Conservation (phyloP, 2,329 filamentous ascomycete genomes). For the Chaetomiaceae sp. region DNA sequence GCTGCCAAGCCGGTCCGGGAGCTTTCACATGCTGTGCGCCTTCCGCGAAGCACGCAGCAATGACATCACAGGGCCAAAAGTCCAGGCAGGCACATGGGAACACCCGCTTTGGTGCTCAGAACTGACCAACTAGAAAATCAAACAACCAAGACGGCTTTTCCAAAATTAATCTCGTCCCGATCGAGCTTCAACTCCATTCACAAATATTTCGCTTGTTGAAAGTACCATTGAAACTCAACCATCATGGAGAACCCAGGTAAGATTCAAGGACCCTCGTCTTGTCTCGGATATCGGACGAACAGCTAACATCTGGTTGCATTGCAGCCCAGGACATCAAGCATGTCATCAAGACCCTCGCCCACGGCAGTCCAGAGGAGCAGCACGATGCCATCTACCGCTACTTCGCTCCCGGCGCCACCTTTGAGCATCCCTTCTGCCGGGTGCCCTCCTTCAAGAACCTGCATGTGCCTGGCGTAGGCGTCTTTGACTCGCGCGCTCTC, state of each 20-base stretch:
- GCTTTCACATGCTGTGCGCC: conserved; percentile 7
- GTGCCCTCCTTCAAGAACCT: conserved; percentile 52
- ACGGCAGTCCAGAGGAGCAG: conserved; percentile 64
- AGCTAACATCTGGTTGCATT: not conserved
- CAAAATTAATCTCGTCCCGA: no score
- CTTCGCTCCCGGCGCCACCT: conserved; percentile 67
- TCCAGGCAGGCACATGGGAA: not conserved
- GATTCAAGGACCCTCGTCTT: no score
- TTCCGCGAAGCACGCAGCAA: not conserved
- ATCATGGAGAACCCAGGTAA: conserved; percentile 43
- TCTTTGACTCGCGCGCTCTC: conserved; percentile 59
- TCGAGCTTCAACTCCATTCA: not conserved
- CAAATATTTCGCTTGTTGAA: no score
- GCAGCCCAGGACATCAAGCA: conserved; percentile 55
- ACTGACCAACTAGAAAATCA: no score
- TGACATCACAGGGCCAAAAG: conserved; percentile 17
- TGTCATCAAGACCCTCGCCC: conserved; percentile 65
- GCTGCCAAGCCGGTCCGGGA: not conserved
- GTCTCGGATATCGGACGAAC: not conserved
- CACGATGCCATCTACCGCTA: conserved; percentile 62
- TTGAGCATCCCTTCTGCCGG: conserved; percentile 74
- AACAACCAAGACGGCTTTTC: no score
- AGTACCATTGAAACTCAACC: not conserved
- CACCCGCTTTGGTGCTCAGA: no score
- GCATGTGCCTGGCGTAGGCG: conserved; percentile 38